phyloP scores from a whole-genome alignment of 805 yeast species.

The Barnettozyma populi region DNA sequence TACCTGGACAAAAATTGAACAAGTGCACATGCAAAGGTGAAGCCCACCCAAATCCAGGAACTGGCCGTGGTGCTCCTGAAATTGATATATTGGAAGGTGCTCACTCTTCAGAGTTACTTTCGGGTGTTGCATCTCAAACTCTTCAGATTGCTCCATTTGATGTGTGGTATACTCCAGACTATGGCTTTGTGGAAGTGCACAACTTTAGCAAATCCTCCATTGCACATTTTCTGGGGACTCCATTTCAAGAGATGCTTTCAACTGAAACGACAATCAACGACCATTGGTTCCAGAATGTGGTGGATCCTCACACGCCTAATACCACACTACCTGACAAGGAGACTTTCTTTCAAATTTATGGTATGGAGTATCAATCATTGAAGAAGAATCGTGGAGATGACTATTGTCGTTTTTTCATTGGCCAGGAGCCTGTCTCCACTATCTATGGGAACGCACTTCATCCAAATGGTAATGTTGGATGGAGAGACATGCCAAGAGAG shows the following conservation, averaged over 20 bases:
- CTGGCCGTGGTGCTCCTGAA: slow-evolving; percentile 94
- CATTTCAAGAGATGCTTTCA: slow-evolving; percentile 88
- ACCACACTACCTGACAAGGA: slow-evolving; percentile 30
- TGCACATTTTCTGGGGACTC: slow-evolving; percentile 91
- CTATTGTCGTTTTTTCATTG: slow-evolving; percentile 83
- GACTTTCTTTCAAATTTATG: slow-evolving; percentile 61
- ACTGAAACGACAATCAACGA: slow-evolving; percentile 73
- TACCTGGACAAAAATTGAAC: slow-evolving; percentile 79
- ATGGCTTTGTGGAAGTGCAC: slow-evolving; percentile 67
- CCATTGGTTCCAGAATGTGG: slow-evolving; percentile 75
- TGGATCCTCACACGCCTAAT: slow-evolving; percentile 5
- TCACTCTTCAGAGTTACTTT: slow-evolving; percentile 41
- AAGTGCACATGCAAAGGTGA: slow-evolving; percentile 77
- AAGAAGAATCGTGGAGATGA: slow-evolving; percentile 61
- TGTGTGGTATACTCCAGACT: slow-evolving; percentile 91
- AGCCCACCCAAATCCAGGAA: slow-evolving; percentile 83
- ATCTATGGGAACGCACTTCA: slow-evolving; percentile 69
- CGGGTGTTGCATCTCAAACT: slow-evolving; percentile 79
- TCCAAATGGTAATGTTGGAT: slow-evolving; percentile 86
- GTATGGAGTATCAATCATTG: slow-evolving; percentile 55
- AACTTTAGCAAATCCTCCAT: slow-evolving; percentile 66
- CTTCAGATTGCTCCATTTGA: slow-evolving; percentile 91
- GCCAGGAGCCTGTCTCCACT: slow-evolving; percentile 71
- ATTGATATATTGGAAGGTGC: slow-evolving; percentile 90
- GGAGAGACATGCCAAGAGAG: slow-evolving; percentile 79